Percentiles rank a stretch among this genome's conserved stretches.
phyloP scores from a whole-genome alignment of 108 stramenopile species.

The Cyclotella sp. region DNA sequence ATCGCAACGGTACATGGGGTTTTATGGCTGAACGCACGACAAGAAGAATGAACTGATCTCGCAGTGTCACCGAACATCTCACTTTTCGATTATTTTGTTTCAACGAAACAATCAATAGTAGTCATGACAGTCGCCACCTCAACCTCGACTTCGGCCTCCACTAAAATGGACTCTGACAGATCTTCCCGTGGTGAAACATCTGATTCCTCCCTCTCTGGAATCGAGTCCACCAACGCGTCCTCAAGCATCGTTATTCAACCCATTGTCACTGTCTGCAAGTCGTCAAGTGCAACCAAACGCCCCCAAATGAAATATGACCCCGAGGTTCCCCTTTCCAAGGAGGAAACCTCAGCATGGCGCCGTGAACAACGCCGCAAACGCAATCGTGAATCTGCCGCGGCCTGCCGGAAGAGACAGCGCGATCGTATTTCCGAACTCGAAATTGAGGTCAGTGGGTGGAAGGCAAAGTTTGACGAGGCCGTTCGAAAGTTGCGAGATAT shows the following conservation, averaged over 20 bases:
- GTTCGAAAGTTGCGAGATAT: conserved; percentile 63
- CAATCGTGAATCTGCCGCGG: conserved; percentile 86
- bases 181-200: not conserved
- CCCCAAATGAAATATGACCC: conserved; percentile 88
- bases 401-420: conserved; percentile 79
- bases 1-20: not conserved
- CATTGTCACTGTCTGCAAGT: conserved; percentile 1
- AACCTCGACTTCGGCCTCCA: not conserved
- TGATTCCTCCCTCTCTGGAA: not conserved
- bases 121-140: not conserved
- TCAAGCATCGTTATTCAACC: not conserved
- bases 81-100: not conserved
- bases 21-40: not conserved
- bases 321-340: conserved; percentile 83
- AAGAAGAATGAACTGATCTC: not conserved
- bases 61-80: not conserved
- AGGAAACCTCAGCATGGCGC: conserved; percentile 82
- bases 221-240: not conserved
- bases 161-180: not conserved
- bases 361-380: conserved; percentile 84
- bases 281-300: conserved; percentile 26
- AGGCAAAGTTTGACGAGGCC: conserved; percentile 71
- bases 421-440: conserved; percentile 83
- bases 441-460: conserved; percentile 78
- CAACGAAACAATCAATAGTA: not conserved